Percentiles rank a stretch among this genome's conserved stretches.
phyloP scores from a whole-genome alignment of 2,329 filamentous ascomycete genomes.

The Myriosclerotinia curreyana region DNA sequence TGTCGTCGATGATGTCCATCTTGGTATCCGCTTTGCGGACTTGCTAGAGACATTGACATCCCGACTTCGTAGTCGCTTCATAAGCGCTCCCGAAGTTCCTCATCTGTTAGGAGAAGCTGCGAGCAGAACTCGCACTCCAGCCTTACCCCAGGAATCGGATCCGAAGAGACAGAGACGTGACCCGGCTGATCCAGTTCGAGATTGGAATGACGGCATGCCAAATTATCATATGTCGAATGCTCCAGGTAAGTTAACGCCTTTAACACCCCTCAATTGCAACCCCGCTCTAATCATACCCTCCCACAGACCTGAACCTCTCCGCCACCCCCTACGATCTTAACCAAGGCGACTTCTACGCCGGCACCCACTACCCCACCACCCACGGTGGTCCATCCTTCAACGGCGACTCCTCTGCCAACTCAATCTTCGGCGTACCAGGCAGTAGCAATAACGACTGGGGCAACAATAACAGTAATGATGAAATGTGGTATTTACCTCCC shows the following conservation, averaged over 20 bases:
- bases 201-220: conserved; percentile 36
- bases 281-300: conserved; percentile 16
- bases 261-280: neutral
- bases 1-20: conserved; percentile 80
- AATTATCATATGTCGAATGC: conserved; percentile 32
- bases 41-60: conserved; percentile 76
- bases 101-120: conserved; percentile 33
- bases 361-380: conserved; percentile 38
- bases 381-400: conserved; percentile 28
- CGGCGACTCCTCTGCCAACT: conserved; percentile 33
- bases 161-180: conserved; percentile 36
- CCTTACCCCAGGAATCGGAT: conserved; percentile 36
- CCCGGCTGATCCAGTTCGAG: conserved; percentile 31
- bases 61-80: conserved; percentile 70
- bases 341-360: conserved; percentile 53
- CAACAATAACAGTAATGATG: conserved; percentile 34
- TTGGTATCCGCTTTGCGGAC: conserved; percentile 80
- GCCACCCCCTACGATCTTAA: conserved; percentile 61
- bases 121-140: conserved; percentile 35
- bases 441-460: conserved; percentile 32
- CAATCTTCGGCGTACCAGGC: conserved; percentile 29
- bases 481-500: conserved; percentile 66
- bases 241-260: conserved; percentile 27
- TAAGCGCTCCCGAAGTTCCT: conserved; percentile 55
- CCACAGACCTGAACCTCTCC: conserved; percentile 47